phyloP scores from a whole-genome alignment of 2,329 filamentous ascomycete species.

The Nemania diffusa region DNA sequence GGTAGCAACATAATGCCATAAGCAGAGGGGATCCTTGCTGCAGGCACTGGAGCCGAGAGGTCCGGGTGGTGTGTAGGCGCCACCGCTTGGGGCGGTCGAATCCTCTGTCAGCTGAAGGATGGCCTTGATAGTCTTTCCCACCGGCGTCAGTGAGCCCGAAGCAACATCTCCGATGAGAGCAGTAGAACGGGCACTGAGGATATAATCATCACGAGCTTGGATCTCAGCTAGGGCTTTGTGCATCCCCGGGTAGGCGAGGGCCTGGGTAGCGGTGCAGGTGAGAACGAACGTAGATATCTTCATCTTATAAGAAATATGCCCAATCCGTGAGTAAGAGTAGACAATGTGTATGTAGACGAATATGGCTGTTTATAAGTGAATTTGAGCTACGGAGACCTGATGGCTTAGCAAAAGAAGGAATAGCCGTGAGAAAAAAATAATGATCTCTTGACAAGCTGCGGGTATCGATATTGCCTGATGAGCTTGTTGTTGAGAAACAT shows the following conservation, averaged over 20 bases:
- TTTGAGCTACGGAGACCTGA: neutral
- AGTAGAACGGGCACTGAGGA: conserved; percentile 36
- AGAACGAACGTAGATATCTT: conserved; percentile 36
- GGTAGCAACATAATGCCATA: conserved; percentile 54
- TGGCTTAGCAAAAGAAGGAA: neutral
- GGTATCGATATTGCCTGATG: neutral
- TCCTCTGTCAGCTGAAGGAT: conserved; percentile 39
- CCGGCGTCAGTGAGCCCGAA: conserved; percentile 19
- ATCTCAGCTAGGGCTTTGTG: conserved; percentile 41
- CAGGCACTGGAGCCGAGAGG: conserved; percentile 42
- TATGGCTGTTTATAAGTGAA: neutral
- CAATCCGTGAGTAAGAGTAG: no score
- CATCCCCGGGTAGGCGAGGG: conserved; percentile 45
- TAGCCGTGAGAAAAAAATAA: neutral
- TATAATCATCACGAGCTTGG: conserved; percentile 37
- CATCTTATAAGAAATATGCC: conserved; percentile 31
- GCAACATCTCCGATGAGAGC: conserved; percentile 42
- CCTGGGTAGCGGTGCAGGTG: conserved; percentile 28
- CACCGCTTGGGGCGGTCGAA: conserved; percentile 26
- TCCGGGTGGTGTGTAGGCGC: conserved; percentile 40
- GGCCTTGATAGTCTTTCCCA: conserved; percentile 40
- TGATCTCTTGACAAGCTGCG: neutral
- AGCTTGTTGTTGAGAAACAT: neutral
- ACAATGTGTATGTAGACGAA: neutral
- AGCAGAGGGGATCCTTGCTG: conserved; percentile 49